These are phyloP conservation scores for Podaxis pistillaris DNA, from an alignment of 768 basidiomycete species.

Conservation along the genomic window DNA sequence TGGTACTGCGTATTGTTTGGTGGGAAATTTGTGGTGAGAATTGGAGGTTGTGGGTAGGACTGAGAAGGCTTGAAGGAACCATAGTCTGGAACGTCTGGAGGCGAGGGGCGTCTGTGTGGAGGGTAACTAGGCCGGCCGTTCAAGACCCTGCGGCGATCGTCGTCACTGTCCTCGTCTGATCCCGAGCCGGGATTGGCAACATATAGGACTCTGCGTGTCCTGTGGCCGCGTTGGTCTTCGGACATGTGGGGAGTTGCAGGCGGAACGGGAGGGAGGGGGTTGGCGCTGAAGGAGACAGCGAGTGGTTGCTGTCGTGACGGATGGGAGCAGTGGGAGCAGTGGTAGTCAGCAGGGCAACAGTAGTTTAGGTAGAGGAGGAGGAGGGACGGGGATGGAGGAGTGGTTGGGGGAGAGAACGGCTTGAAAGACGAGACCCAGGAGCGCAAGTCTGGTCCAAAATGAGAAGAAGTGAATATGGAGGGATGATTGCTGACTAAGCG, in stretches of 20 bases:
- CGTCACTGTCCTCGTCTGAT: slow-evolving; percentile 31
- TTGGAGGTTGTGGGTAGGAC: slow-evolving; percentile 22
- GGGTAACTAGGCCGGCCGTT: slow-evolving; percentile 13
- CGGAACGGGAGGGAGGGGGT: slow-evolving; percentile 10
- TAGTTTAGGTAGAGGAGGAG: not conserved
- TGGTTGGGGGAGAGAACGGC: slow-evolving; percentile 10
- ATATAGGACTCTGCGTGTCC: slow-evolving; percentile 42
- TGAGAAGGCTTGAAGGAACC: slow-evolving; percentile 16
- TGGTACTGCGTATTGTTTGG: slow-evolving; percentile 27
- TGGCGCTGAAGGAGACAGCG: slow-evolving; percentile 2
- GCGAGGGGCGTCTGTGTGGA: slow-evolving; percentile 15
- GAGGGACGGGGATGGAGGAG: not conserved
- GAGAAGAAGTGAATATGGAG: slow-evolving; percentile 18
- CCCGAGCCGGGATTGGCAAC: slow-evolving; percentile 62
- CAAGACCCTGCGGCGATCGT: slow-evolving; percentile 19
- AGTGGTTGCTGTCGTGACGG: slow-evolving; percentile 1
- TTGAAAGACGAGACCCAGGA: slow-evolving; percentile 16
- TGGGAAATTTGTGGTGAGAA: slow-evolving; percentile 27
- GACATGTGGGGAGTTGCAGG: slow-evolving; percentile 44
- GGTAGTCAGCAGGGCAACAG: not conserved
- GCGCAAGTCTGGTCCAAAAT: slow-evolving; percentile 11
- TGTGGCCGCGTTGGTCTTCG: slow-evolving; percentile 45
- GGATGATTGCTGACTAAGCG: slow-evolving; percentile 25
- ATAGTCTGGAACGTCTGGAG: slow-evolving; percentile 17
- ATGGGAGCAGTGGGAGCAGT: not conserved